Evolutionary conservation across 768 basidiomycete species (phyloP).

Genomic region (Kwoniella heveanensis): DNA sequence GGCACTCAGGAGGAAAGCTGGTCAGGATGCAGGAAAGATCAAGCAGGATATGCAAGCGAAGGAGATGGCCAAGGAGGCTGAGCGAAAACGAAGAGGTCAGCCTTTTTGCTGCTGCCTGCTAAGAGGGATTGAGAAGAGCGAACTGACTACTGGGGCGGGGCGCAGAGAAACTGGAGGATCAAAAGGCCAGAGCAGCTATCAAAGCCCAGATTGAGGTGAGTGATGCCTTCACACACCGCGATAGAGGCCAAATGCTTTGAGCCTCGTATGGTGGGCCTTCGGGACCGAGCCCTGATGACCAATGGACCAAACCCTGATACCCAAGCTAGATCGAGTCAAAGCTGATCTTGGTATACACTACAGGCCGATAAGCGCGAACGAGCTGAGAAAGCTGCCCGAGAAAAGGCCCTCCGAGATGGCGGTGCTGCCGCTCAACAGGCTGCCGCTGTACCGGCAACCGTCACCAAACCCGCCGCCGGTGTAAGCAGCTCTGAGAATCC

Average conservation of each 20-base stretch:
- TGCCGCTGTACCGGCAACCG: conserved; percentile 57
- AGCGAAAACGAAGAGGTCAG: conserved; percentile 75
- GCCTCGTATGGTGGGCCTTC: no score
- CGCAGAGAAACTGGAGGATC: conserved; percentile 85
- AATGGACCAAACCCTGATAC: no score
- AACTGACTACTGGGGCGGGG: not conserved
- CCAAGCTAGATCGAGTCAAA: not conserved
- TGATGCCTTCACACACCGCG: not conserved
- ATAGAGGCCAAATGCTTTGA: no score
- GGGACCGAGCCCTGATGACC: no score
- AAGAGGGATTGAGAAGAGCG: not conserved
- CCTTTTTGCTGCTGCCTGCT: not conserved
- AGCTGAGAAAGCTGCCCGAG: conserved; percentile 81
- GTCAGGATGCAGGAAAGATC: conserved; percentile 70
- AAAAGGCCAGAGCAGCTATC: conserved; percentile 78
- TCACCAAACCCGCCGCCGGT: conserved; percentile 56
- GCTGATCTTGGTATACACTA: conserved; percentile 10
- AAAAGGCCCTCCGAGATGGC: conserved; percentile 89
- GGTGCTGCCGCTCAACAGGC: conserved; percentile 58
- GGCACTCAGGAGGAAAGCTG: conserved; percentile 77
- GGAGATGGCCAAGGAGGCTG: conserved; percentile 65
- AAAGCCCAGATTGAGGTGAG: conserved; percentile 82
- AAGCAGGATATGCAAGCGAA: conserved; percentile 73
- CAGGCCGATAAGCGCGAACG: conserved; percentile 81
- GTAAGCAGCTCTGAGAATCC: conserved; percentile 72